Evolutionary conservation across 2,329 filamentous ascomycete genomes (phyloP), one percentile per base, ranked within the genome.

Genomic region (Graphilbum sp.): DNA sequence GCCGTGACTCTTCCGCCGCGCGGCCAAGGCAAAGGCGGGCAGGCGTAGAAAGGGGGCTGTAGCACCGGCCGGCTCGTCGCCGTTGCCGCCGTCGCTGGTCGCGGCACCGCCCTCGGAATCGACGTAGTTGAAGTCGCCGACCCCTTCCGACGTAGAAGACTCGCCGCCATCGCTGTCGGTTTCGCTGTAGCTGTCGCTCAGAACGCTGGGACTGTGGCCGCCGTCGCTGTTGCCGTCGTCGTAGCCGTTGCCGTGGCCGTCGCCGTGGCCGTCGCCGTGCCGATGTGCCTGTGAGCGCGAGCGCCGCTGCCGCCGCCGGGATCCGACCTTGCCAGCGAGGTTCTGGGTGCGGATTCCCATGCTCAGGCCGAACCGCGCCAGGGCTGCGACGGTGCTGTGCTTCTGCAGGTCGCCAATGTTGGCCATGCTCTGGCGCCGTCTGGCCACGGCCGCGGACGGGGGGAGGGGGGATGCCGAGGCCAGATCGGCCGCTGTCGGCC

Each of bases 341-440:
- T 75, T 73, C 45, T 86, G 79, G 3, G 82, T 86, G 45, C 77
- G 76, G 57, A 88, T 87, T 2, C 79, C 78, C 43, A 84, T 64
- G 46, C 64, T 81, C 18, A 82, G 65, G 3, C 76, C 76, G 35
- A 81, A 56, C 55, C 69, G 65, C 45, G 61, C 55, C 16, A 72
- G 52, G 15, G 58, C 55, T 4, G 62, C 62, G 18, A 72, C 62
- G 0, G 61, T 75, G 1, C 73, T 70, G 40, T 68, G 73, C 42
- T 66, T 69, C 2, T 82, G 66, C 29, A 84, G 61, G 41, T 69
- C 74, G 21, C 67, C 62, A 18, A 85, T 55, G 19, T 76, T 72
- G 20, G 69, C 64, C 43, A 75, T 63, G 37, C 75, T 67, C 11
- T 60, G 51, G 13, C 61, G 60, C 3, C 60, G 55, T 33, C 51